Base-by-base conservation (phyloP, 495 filamentous ascomycete species). In the Neurospora sp. region DNA sequence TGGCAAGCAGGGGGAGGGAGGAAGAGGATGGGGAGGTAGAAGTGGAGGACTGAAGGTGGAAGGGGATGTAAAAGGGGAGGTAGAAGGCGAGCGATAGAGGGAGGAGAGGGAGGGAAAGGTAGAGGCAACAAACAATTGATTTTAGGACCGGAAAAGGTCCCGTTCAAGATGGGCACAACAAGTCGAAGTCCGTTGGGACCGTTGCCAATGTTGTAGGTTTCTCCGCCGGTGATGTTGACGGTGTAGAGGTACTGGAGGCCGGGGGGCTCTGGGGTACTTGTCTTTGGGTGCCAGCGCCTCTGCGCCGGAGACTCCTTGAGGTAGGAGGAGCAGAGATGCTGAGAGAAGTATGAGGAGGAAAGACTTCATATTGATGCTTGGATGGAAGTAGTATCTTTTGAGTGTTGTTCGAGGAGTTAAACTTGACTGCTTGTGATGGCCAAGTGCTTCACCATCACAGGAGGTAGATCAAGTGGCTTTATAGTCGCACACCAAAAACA, bases 161-260 rank as follows among this genome's bases (percentile, higher is more conserved):
- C 77, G 3, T 28, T 45, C 45, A 72, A 9, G 54, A 76, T 75
- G 31, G 75, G 71, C 5, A 75, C 72, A 5, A 77, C 70, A 19
- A 74, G 36, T 1, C 77, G 75, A 62, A 54, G 39, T 2, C 75
- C 75, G 0, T 73, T 66, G 0, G 75, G 75, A 0, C 75, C 75
- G 1, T 34, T 10, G 8, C 77, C 75, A 9, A 74, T 38, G 1
- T 42, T 24, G 36, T 39, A 48, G 5, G 62, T 34, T 4, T 73
- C 73, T 17, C 75, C 77, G 38, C 69, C 73, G 7, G 73, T 78
- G 54, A 77, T 73, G 70, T 78, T 78, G 72, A 75, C 71, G 11
- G 48, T 72, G 75, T 75, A 78, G 1, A 78, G 73, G 34, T 70
- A 73, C 15, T 36, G 38, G 19, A 77, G 75, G 0, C 70, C 69